phyloP scores from a whole-genome alignment of 2,329 filamentous ascomycete genomes.

The Seiridium cupressi region DNA sequence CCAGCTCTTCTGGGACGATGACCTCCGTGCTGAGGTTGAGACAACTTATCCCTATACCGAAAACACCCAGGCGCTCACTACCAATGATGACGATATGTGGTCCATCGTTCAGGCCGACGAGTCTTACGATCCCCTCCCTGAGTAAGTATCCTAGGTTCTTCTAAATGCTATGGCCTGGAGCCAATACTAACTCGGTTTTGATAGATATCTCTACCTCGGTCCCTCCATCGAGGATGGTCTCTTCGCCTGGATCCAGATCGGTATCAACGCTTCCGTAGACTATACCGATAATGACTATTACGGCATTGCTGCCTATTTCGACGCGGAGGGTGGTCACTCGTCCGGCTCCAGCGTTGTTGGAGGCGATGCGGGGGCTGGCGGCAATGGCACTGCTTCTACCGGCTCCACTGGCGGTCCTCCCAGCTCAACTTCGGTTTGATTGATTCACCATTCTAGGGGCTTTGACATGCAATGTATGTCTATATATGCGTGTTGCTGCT shows the following conservation, averaged over 20 bases:
- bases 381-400: conserved; percentile 6
- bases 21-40: conserved; percentile 26
- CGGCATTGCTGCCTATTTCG: conserved; percentile 21
- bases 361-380: conserved; percentile 12
- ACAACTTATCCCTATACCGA: conserved; percentile 24
- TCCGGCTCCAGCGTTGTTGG: conserved; percentile 12
- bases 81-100: conserved; percentile 31
- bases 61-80: conserved; percentile 24
- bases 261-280: conserved; percentile 38
- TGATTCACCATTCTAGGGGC: too few relatives aligned
- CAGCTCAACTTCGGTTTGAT: neutral
- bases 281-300: conserved; percentile 25
- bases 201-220: conserved; percentile 40
- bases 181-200: neutral
- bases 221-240: conserved; percentile 43
- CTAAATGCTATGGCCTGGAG: neutral
- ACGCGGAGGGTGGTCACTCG: conserved; percentile 24
- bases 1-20: conserved; percentile 29
- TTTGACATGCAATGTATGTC: too few relatives aligned
- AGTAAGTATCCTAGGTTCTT: conserved; percentile 29
- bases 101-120: conserved; percentile 23
- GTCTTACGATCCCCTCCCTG: conserved; percentile 44
- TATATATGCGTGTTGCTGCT: too few relatives aligned
- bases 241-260: conserved; percentile 47
- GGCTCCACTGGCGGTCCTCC: neutral